Evolutionary conservation across 1,139 yeast genomes (phyloP), one percentile per base, ranked within the genome.

Genomic region (Protomyces pachydermus): DNA sequence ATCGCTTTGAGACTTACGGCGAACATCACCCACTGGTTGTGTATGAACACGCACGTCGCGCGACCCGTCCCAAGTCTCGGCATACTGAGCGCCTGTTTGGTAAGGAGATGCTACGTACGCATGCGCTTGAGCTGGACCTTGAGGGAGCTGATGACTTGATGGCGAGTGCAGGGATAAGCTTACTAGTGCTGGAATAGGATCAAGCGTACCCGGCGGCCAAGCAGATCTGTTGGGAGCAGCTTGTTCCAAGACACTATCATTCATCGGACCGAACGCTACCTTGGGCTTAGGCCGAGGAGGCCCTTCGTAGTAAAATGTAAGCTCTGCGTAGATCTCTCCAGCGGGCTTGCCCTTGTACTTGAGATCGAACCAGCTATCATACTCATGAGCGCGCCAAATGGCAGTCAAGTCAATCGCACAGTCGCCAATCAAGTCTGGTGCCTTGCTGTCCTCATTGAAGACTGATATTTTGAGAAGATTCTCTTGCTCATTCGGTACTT

Each of bases 401-500:
- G 66, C 68, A 28, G 87, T 79, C 67, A 93, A 83, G 72, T 89
- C 95, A 53, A 93, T 84, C 64, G 86, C 89, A 28, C 87, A 80
- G 70, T 85, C 88, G 1, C 97, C 96, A 64, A 93, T 87, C 10
- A 95, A 84, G 32, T 90, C 88, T 0, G 97, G 96, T 52, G 88
- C 88, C 71, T 84, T 82, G 70, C 90, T 91, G 55, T 89, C 87
- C 72, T 93, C 96, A 74, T 93, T 98, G 69, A 91, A 81, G 0
- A 90, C 85, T 60, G 89, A 90, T 1, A 93, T 54, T 18, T 64
- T 64, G 53, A 64, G 84, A 74, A 93, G 74, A 0, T 80, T 68
- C 0, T 91, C 88, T 65, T 72, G 62, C 10, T 65, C 62, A n/a
- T 68, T 65, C 5, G 51, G 39, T 8, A 70, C 66, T 18, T 60